Base-by-base conservation (phyloP, 2,329 filamentous ascomycete species). In the Sporothrix pallida region DNA sequence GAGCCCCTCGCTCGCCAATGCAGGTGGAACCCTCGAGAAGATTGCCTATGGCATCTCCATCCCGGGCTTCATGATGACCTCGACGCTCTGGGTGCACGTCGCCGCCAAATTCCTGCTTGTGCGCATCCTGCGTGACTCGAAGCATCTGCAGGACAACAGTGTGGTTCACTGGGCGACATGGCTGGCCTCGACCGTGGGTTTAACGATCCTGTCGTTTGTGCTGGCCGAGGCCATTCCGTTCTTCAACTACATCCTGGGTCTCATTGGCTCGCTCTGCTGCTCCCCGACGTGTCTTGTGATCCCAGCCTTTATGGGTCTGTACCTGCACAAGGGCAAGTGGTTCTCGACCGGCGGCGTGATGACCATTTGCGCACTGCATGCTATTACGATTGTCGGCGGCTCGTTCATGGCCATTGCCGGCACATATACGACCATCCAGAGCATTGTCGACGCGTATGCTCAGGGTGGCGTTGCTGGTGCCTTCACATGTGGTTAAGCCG, bases 1-100 rank as follows among this genome's bases (percentile, higher is more conserved):
- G 0, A 87, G 85, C 3, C 90, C 90, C 0, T 88, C 88, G 0
- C 84, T 91, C 0, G 89, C 89, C 7, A 89, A 85, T 56, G 89
- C 89, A 0, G 89, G 89, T 12, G 82, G 83, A 6, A 85, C 83
- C 0, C 82, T 91, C 76, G 90, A 91, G 81, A 90, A 88, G 78
- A 83, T 91, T 0, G 81, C 87, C 0, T 91, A 90, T 76, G 89
- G 88, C 1, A 82, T 91, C 58, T 46, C 73, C 15, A 75, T 77
- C 50, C 76, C 76, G 8, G 76, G 76, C n/a, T 76, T 77, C 71
- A 75, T 77, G 46, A 77, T 77, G 74, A 76, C 75, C 13, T 75
- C 74, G 20, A 76, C 75, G 2, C 71, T 77, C 2, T 76, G 75
- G 75, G 74, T 75, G 10, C 76, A 77, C 54, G 72, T 73, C 2